Percentiles rank a stretch among this genome's conserved stretches.
Evolutionary conservation across 2,329 filamentous ascomycete genomes (phyloP).

Genomic region (Ambrosiella xylebori): DNA sequence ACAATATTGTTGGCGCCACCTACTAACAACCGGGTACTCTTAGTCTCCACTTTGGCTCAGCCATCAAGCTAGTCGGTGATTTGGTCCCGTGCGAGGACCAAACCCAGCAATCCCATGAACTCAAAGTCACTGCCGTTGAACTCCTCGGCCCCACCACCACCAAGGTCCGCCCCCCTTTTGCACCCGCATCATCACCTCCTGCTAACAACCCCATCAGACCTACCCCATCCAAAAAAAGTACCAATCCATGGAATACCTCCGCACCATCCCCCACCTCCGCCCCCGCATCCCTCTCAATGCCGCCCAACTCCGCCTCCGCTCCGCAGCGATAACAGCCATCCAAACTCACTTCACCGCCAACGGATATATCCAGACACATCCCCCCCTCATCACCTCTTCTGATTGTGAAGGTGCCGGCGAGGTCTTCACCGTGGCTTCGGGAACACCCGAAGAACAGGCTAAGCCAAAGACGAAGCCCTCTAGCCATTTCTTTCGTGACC

Average conservation of each 20-base stretch:
- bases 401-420: slow-evolving; percentile 95
- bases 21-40: not conserved
- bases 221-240: slow-evolving; percentile 96
- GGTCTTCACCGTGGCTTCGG: slow-evolving; percentile 57
- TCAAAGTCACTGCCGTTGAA: slow-evolving; percentile 53
- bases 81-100: slow-evolving; percentile 57
- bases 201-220: slow-evolving; percentile 34
- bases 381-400: slow-evolving; percentile 87
- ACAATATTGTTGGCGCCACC: too few species aligned
- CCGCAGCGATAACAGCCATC: slow-evolving; percentile 55
- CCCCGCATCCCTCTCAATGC: slow-evolving; percentile 67
- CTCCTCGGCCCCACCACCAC: slow-evolving; percentile 65
- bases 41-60: slow-evolving; percentile 67
- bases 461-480: slow-evolving; percentile 19
- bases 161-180: slow-evolving; percentile 37
- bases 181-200: not conserved
- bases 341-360: slow-evolving; percentile 57
- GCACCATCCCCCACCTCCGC: slow-evolving; percentile 75
- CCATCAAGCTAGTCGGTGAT: slow-evolving; percentile 57
- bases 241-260: slow-evolving; percentile 74
- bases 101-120: slow-evolving; percentile 51
- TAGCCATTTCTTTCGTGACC: slow-evolving; percentile 57
- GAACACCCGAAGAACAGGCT: slow-evolving; percentile 17
- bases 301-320: slow-evolving; percentile 65
- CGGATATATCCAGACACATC: slow-evolving; percentile 68